Base-by-base conservation (phyloP, 768 basidiomycete genomes). In the Boletellus ananiceps region DNA sequence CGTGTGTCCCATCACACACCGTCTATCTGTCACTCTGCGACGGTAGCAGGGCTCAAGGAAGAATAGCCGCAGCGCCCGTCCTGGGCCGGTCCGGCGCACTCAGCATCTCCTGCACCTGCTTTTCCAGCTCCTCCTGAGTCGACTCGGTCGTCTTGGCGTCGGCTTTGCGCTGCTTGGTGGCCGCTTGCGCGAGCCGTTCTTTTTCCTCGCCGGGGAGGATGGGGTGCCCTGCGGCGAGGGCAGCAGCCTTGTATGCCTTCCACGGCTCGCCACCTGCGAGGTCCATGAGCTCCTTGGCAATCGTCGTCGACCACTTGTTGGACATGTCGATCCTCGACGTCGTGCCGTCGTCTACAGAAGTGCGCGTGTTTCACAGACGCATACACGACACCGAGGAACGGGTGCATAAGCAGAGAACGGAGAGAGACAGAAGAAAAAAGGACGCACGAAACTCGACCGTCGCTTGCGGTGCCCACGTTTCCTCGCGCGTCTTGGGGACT, bases 251-350 rank as follows among this genome's bases (percentile, higher is more conserved):
- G 73, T 79, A 79, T 47, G 71, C 64, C 47, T 71, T 67, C 85
- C 86, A 88, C 2, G 74, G 64, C 9, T 76, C 69, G 8, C 79
- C 81, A 0, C 84, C 86, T 4, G 80, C 81, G 2, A 74, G 50
- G 39, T 85, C 79, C 83, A 89, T 85, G 19, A 89, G 71, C 54
- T 89, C 84, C 53, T 78, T 73, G 25, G 83, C 67, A 23, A 90
- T 89, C 11, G 75, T 65, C 0, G 81, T 78, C 12, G 86, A 88
- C 79, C 78, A 81, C 64, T 88, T 88, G 23, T 76, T 69, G n/a
- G 80, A 68, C 64, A 89, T 72, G 60, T 80, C 69, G 29, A 89
- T 56, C 6, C 62, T 76, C 43, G 72, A 56, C 16, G 65, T 56
- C 14, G 35, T 61, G 34, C 85, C 85, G 57, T 82, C 67, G 29